A percentile compares a stretch with the other conserved stretches of the same genome.
Conservation (phyloP, 129 eudicot species). For the Tagetes patula region DNA sequence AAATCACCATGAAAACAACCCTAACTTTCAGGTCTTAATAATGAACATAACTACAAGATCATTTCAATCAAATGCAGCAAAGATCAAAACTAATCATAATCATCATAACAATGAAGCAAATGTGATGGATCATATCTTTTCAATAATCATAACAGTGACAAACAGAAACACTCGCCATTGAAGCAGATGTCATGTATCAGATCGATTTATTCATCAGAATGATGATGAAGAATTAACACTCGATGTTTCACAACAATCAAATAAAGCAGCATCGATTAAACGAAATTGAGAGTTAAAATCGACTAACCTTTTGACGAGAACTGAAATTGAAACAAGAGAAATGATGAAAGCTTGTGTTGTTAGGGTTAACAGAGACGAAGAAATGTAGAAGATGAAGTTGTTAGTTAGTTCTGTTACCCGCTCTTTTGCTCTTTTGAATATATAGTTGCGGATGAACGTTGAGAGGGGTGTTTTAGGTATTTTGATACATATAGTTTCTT, state of each 20-base stretch:
- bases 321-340: background rate
- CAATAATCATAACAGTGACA: too few relatives aligned
- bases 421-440: background rate
- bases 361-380: background rate
- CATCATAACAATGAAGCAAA: too few relatives aligned
- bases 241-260: background rate
- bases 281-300: background rate
- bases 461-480: background rate
- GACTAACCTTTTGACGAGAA: slow-evolving; percentile 18
- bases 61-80: too few relatives aligned
- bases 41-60: too few relatives aligned
- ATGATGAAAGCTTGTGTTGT: background rate
- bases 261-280: background rate
- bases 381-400: background rate
- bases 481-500: background rate
- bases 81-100: background rate
- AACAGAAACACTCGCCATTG: background rate
- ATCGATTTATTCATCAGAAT: background rate
- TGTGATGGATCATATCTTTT: too few relatives aligned
- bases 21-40: too few relatives aligned
- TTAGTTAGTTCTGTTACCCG: background rate
- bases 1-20: too few relatives aligned
- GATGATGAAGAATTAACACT: slow-evolving; percentile 3
- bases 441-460: background rate
- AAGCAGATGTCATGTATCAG: background rate